phyloP scores from a whole-genome alignment of 202 grass and related monocot genomes.

The Carex arenaria region DNA sequence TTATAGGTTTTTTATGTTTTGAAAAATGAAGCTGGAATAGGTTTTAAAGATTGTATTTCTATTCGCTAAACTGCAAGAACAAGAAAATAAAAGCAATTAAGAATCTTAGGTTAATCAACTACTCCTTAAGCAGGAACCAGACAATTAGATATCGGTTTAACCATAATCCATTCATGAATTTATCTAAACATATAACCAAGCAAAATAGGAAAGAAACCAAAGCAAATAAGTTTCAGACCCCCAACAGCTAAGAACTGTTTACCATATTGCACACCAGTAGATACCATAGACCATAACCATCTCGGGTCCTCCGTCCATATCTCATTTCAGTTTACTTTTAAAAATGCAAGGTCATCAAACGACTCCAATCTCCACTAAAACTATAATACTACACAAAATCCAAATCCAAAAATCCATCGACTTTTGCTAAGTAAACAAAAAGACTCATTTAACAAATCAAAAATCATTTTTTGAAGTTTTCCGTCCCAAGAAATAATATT shows the following conservation, averaged over 20 bases:
- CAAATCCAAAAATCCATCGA: no score
- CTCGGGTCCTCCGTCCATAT: background rate
- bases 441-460: background rate
- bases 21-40: background rate
- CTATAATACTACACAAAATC: background rate
- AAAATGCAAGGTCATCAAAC: background rate
- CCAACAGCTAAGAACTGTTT: background rate
- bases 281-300: background rate
- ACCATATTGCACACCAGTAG: background rate
- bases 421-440: background rate
- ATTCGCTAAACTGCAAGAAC: conserved; percentile 6
- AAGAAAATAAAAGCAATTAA: background rate
- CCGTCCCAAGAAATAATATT: background rate
- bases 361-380: background rate
- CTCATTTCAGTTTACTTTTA: background rate
- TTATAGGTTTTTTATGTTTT: background rate
- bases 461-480: background rate
- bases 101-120: background rate
- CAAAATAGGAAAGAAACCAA: background rate
- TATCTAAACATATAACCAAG: background rate
- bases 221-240: background rate
- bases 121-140: background rate
- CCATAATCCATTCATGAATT: background rate
- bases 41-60: background rate
- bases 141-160: background rate